Percentiles rank a stretch among this genome's conserved stretches.
Conservation (phyloP, 768 basidiomycete species). For the Zangia roseola region DNA sequence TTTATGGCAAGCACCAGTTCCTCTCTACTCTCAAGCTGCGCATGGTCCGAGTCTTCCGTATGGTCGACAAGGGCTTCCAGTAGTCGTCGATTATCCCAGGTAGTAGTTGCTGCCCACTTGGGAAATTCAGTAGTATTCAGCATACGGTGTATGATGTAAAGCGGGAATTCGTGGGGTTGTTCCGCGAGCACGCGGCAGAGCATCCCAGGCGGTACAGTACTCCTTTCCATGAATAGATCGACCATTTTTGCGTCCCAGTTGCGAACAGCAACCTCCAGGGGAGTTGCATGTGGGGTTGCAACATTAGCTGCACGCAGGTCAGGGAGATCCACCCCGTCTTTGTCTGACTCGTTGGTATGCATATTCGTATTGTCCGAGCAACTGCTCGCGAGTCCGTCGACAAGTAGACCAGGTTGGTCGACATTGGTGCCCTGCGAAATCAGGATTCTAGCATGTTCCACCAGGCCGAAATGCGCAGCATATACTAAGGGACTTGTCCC, state of each 20-base stretch:
- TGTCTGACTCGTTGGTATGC: background rate
- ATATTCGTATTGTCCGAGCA: no score
- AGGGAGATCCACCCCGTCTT: background rate
- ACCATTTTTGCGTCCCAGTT: constrained; percentile 1
- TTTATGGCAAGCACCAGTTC: background rate
- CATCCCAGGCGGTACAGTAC: background rate
- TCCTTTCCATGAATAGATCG: constrained; percentile 1
- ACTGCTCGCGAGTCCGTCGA: no score
- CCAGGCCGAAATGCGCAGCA: background rate
- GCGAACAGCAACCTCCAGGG: background rate
- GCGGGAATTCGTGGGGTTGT: background rate
- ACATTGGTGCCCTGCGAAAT: background rate
- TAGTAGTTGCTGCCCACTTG: background rate
- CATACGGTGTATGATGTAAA: background rate
- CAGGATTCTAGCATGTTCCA: background rate
- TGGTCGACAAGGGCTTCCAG: constrained; percentile 1
- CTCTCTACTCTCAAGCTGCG: background rate
- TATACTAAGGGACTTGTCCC: constrained; percentile 8
- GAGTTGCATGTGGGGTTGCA: no score
- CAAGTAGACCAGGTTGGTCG: background rate
- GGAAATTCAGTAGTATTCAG: background rate
- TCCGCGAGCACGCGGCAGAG: background rate
- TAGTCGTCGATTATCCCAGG: constrained; percentile 1
- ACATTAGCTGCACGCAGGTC: background rate
- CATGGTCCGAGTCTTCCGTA: background rate